Evolutionary conservation across 768 basidiomycete species (phyloP), one percentile per base, ranked within the genome.

Genomic region (Jaapia argillacea): DNA sequence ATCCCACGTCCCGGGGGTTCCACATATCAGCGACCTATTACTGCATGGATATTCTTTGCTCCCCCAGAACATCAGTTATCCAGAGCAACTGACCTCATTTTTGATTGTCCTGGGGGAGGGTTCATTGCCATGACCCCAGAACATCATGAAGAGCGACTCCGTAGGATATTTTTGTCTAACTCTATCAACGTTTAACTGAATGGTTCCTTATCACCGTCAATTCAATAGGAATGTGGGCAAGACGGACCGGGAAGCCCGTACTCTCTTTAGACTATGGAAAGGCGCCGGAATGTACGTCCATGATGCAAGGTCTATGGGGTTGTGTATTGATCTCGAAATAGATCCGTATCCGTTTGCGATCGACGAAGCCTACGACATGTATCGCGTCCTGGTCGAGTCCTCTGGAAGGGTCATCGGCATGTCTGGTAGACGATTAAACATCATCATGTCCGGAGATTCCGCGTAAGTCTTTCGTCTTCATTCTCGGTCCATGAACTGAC

Each of bases 291-390:
- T 94, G 90, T 91, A 58, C 60, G 77, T 54, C 16, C 16, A 22
- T 36, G 27, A 21, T 28, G 23, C 24, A 22, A 27, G 24, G 43
- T 39, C 7, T 37, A 27, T 18, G 26, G 36, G 5, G 22, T 42
- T 6, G 43, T 3, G 7, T 7, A 14, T 18, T 44, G 31, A 3
- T 7, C 5, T 24, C 12, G 37, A 22, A 37, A 24, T 43, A 92
- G 94, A 97, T 69, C 96, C 94, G 10, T 99, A 91, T 60, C 96
- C 96, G 0, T 98, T 86, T 61, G 91, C 92, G 4, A 83, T 92
- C 48, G 92, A 98, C 58, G 93, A 98, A 54, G 83, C 83, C 13
- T 96, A 91, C 60, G 96, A 98, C 64, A 73, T 77, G 4, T 99
- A 96, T 60, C 73, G 77, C 24, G 67, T 87, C 5, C 66, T 99